phyloP scores from a whole-genome alignment of 2,329 filamentous ascomycete species.

The Trichoderma breve region DNA sequence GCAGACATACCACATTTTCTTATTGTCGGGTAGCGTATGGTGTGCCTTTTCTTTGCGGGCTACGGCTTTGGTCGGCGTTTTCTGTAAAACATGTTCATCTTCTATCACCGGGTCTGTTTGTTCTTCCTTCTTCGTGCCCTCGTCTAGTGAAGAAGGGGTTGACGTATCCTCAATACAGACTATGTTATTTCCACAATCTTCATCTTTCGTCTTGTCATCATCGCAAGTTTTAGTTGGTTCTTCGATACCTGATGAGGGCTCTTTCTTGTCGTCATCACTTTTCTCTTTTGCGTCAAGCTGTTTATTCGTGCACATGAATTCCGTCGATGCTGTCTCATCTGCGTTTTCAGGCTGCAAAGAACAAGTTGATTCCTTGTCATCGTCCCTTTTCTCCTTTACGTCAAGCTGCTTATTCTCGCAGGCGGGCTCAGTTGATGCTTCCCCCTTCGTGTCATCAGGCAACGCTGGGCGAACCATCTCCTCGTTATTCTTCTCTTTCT shows the following conservation, averaged over 20 bases:
- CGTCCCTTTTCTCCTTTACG: neutral
- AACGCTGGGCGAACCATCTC: neutral
- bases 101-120: neutral
- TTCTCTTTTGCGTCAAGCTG: neutral
- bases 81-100: neutral
- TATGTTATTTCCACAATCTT: neutral
- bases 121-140: neutral
- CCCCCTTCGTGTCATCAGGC: neutral
- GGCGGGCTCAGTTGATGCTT: neutral
- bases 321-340: no score
- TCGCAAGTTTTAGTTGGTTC: neutral
- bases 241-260: no score
- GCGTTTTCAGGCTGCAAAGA: neutral
- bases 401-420: neutral
- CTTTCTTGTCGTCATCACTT: neutral
- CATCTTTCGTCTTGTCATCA: neutral
- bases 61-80: neutral
- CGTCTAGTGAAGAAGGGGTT: neutral
- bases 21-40: neutral
- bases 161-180: neutral
- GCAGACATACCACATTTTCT: neutral
- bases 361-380: no score
- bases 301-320: no score
- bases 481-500: fast-evolving
- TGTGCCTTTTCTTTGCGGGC: neutral